These are phyloP conservation scores for Xerophyta viscosa DNA, from an alignment of 106 monocot genomes.

Conservation along the genomic window DNA sequence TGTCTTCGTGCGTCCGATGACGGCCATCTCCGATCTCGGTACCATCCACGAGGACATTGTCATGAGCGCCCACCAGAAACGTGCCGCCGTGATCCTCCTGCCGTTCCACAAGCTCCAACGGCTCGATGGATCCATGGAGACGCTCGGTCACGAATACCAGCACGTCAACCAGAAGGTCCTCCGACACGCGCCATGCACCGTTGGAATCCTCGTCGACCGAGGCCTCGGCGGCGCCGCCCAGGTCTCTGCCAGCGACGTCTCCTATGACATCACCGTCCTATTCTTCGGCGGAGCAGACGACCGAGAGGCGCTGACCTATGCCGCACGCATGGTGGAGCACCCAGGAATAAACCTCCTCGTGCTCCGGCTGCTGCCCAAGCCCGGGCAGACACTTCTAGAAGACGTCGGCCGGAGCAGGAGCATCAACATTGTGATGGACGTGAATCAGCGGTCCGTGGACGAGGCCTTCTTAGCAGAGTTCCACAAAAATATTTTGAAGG, in stretches of 20 bases:
- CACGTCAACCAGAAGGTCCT: conserved; percentile 21
- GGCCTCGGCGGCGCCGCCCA: conserved; percentile 13
- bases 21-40: conserved; percentile 19
- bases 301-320: conserved; percentile 18
- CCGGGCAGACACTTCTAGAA: not conserved
- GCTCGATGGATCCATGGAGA: conserved; percentile 18
- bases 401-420: not conserved
- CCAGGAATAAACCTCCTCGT: conserved; percentile 8
- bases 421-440: conserved; percentile 7
- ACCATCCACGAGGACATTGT: conserved; percentile 26
- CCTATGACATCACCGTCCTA: conserved; percentile 8
- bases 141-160: conserved; percentile 6
- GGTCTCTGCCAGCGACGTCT: conserved; percentile 11
- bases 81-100: conserved; percentile 20
- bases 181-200: conserved; percentile 23
- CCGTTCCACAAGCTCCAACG: conserved; percentile 29
- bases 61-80: conserved; percentile 16
- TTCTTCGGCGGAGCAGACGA: conserved; percentile 30
- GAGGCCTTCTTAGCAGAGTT: conserved; percentile 2
- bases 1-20: conserved; percentile 15
- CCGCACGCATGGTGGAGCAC: conserved; percentile 12
- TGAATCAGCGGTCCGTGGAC: conserved; percentile 9
- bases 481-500: not conserved
- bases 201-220: conserved; percentile 25
- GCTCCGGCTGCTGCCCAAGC: not conserved